Conservation (phyloP, 495 filamentous ascomycete genomes). For the Aspergillus nanangensis region DNA sequence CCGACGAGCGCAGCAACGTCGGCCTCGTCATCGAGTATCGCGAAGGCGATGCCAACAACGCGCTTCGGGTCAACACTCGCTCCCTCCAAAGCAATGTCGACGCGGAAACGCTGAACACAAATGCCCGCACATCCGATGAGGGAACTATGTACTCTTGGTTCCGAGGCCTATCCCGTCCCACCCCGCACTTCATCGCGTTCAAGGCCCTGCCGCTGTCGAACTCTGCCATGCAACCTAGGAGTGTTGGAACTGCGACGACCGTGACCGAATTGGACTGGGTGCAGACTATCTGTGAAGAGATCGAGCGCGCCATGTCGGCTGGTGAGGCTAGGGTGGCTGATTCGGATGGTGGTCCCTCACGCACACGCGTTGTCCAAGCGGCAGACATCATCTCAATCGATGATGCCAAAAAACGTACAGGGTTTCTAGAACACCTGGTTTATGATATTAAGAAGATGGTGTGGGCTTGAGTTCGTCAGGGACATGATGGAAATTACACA, state of each 20-base stretch:
- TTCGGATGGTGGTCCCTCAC: neutral
- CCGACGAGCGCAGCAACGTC: conserved; percentile 73
- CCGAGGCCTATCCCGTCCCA: conserved; percentile 27
- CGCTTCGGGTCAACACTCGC: conserved; percentile 78
- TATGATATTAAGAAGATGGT: conserved; percentile 89
- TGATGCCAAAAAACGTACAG: conserved; percentile 85
- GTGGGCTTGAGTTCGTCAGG: conserved; percentile 53
- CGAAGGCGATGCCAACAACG: conserved; percentile 52
- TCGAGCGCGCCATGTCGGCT: conserved; percentile 40
- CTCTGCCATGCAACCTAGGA: conserved; percentile 36
- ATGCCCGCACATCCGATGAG: conserved; percentile 19
- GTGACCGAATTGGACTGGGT: conserved; percentile 68
- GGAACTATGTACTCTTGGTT: conserved; percentile 42
- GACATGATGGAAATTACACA: neutral
- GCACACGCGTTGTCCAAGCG: conserved; percentile 49
- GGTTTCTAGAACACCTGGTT: conserved; percentile 76
- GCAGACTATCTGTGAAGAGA: conserved; percentile 61
- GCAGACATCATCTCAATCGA: conserved; percentile 74
- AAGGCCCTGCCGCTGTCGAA: conserved; percentile 39
- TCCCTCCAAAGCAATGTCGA: conserved; percentile 59
- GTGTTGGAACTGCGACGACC: conserved; percentile 20
- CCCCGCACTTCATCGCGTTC: conserved; percentile 51
- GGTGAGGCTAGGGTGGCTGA: conserved; percentile 16
- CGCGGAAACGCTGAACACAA: conserved; percentile 20
- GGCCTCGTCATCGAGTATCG: conserved; percentile 77